These are phyloP conservation scores for Gynandropsis gynandra DNA, from an alignment of 345 rosid species.

Conservation along the genomic window DNA sequence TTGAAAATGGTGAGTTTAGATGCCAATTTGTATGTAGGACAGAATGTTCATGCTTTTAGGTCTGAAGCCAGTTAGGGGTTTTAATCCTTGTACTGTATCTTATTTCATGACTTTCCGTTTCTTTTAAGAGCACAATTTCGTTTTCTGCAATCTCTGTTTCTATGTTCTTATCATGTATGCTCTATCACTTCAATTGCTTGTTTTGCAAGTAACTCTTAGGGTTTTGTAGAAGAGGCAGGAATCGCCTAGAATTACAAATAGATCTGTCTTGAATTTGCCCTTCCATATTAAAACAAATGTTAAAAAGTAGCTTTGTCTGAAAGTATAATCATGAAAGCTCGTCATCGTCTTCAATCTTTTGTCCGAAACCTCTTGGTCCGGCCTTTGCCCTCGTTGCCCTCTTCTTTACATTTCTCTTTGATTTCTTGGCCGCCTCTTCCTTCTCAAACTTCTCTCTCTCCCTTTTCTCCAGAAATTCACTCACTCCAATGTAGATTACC, in stretches of 20 bases:
- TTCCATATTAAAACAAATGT: too few species aligned
- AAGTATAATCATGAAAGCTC: conserved; percentile 25
- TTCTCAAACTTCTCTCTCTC: conserved; percentile 68
- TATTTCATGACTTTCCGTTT: conserved; percentile 23
- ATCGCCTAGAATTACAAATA: too few species aligned
- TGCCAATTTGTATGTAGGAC: conserved; percentile 40
- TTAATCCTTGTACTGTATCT: conserved; percentile 31
- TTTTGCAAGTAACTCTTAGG: background rate
- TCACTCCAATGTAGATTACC: conserved; percentile 70
- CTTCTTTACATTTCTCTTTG: conserved; percentile 55
- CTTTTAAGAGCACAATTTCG: conserved; percentile 20
- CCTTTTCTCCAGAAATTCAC: conserved; percentile 67
- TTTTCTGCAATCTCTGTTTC: conserved; percentile 6
- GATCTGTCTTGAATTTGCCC: too few species aligned
- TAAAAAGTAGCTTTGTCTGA: too few species aligned
- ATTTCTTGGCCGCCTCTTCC: conserved; percentile 49
- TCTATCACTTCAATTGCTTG: background rate
- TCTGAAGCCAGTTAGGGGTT: conserved; percentile 27
- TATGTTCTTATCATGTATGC: background rate
- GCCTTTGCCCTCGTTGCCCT: conserved; percentile 38
- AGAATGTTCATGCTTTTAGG: conserved; percentile 35
- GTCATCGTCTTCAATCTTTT: conserved; percentile 38
- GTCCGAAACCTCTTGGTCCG: conserved; percentile 71
- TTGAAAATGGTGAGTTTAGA: conserved; percentile 33
- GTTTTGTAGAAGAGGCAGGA: background rate